Conservation (phyloP, 768 basidiomycete species). For the Russula virescens region DNA sequence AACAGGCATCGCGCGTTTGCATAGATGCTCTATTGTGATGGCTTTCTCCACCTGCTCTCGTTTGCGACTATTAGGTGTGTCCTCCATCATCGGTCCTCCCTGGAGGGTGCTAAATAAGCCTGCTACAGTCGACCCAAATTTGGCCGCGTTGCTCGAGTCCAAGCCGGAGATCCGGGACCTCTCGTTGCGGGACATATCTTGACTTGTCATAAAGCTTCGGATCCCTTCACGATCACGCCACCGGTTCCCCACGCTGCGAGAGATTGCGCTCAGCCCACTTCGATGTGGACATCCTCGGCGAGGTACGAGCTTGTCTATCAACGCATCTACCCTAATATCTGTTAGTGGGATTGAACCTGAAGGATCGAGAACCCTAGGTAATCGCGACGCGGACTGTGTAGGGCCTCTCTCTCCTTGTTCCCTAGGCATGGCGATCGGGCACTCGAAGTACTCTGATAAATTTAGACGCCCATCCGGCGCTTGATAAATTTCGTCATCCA, state of each 20-base stretch:
- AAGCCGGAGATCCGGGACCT: constrained; percentile 47
- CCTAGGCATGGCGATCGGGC: constrained; percentile 36
- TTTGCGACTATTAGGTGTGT: constrained; percentile 51
- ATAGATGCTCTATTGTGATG: constrained; percentile 44
- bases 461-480: constrained; percentile 38
- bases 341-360: neutral
- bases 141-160: constrained; percentile 47
- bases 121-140: constrained; percentile 30
- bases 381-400: constrained; percentile 45
- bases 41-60: constrained; percentile 36
- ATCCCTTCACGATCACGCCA: constrained; percentile 36
- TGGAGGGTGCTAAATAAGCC: neutral
- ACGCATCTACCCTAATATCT: neutral
- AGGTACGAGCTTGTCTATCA: constrained; percentile 11
- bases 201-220: constrained; percentile 29
- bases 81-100: neutral
- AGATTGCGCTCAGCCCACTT: constrained; percentile 52
- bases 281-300: constrained; percentile 38
- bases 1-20: constrained; percentile 26
- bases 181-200: constrained; percentile 48
- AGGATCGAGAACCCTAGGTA: constrained; percentile 30
- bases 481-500: constrained; percentile 59
- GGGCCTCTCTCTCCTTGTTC: constrained; percentile 46
- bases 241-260: constrained; percentile 41
- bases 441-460: constrained; percentile 40